Conservation (phyloP, 805 yeast genomes). For the Metschnikowia dekortorum region DNA sequence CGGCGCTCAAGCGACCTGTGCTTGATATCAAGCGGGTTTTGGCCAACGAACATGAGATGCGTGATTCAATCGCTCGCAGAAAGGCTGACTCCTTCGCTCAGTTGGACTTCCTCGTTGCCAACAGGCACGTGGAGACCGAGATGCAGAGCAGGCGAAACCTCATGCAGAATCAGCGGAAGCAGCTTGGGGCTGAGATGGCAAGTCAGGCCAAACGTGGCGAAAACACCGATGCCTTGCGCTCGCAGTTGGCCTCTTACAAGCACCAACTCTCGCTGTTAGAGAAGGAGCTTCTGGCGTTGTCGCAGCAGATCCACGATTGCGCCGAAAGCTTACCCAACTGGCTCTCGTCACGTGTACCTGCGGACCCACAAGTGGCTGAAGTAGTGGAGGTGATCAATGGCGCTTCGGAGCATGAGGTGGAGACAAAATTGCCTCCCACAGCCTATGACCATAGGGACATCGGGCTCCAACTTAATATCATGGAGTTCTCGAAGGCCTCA, state of each 20-base stretch:
- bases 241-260: conserved; percentile 23
- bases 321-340: conserved; percentile 62
- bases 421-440: conserved; percentile 14
- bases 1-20: conserved; percentile 14
- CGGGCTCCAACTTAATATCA: conserved; percentile 59
- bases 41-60: conserved; percentile 16
- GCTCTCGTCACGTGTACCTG: conserved; percentile 45
- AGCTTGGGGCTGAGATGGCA: conserved; percentile 24
- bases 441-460: conserved; percentile 62
- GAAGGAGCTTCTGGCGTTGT: conserved; percentile 20
- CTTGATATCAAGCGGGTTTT: conserved; percentile 14
- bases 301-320: conserved; percentile 32
- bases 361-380: conserved; percentile 35
- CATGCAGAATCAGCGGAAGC: conserved; percentile 25
- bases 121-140: conserved; percentile 23
- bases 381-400: conserved; percentile 54
- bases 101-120: conserved; percentile 24
- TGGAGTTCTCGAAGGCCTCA: conserved; percentile 72
- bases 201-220: conserved; percentile 11
- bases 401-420: conserved; percentile 25
- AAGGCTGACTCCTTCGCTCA: conserved; percentile 16
- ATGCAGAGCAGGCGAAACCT: conserved; percentile 21
- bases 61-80: conserved; percentile 28
- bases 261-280: conserved; percentile 25
- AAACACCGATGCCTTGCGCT: conserved; percentile 9